Conservation (phyloP, 164 flowering plant species). For the Dillenia suffruticosa region DNA sequence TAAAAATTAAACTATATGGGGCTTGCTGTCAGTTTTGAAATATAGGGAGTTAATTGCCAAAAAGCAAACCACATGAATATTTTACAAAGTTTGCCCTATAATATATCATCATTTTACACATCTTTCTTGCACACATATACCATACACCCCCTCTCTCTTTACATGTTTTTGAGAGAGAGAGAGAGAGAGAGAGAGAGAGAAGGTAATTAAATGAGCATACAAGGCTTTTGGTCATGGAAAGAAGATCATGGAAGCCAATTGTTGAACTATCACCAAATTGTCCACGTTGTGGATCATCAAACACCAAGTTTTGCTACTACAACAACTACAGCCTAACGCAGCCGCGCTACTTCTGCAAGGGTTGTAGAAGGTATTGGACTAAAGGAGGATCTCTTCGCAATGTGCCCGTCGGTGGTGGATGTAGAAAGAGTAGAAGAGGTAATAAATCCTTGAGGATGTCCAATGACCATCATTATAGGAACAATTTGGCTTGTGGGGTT, state of each 20-base stretch:
- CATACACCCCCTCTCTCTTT: background rate
- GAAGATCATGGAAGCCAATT: constrained; percentile 39
- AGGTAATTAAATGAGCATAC: constrained; percentile 7
- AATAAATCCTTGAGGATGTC: constrained; percentile 20
- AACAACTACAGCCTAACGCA: constrained; percentile 68
- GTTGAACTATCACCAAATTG: constrained; percentile 47
- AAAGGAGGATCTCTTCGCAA: constrained; percentile 62
- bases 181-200: constrained; percentile 5
- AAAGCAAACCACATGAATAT: too few species aligned
- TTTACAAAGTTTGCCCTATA: too few species aligned
- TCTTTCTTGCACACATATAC: too few species aligned
- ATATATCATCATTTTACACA: too few species aligned
- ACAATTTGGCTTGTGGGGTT: background rate
- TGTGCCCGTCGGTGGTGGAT: constrained; percentile 63
- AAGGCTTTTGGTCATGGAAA: constrained; percentile 26
- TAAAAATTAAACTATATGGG: too few species aligned
- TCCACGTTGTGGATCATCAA: constrained; percentile 54
- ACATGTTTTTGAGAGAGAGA: background rate
- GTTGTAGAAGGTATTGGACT: constrained; percentile 65
- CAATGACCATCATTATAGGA: background rate
- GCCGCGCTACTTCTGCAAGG: constrained; percentile 65
- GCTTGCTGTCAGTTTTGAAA: too few species aligned
- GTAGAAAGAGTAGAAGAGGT: constrained; percentile 39
- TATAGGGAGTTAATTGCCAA: too few species aligned
- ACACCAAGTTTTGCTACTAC: constrained; percentile 67